Percentiles rank a stretch among this genome's conserved stretches.
These are phyloP conservation scores for Chlorencoelia australis DNA, from an alignment of 2,329 filamentous ascomycete genomes.

Conservation along the genomic window DNA sequence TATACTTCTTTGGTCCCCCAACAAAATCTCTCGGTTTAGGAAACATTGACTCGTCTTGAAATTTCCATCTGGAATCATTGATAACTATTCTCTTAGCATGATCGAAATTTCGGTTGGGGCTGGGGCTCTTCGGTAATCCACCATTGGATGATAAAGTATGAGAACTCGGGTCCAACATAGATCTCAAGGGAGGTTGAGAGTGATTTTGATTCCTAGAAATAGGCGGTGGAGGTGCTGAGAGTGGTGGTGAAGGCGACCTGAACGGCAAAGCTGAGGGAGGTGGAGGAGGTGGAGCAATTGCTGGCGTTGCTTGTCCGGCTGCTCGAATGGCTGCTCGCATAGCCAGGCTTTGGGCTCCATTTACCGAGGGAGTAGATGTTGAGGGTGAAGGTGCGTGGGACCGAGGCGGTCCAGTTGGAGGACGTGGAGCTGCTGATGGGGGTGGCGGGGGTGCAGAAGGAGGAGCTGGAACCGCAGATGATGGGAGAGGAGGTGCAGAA, in stretches of 20 bases:
- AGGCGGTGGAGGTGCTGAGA: constrained; percentile 30
- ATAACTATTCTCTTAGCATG: constrained; percentile 49
- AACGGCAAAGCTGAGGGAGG: constrained; percentile 26
- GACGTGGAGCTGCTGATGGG: constrained; percentile 27
- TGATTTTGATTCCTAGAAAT: constrained; percentile 27
- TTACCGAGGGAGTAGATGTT: constrained; percentile 28
- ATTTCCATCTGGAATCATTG: constrained; percentile 75
- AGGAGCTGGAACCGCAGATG: constrained; percentile 27
- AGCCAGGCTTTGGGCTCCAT: constrained; percentile 30
- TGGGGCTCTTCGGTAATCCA: constrained; percentile 36
- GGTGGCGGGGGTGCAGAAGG: constrained; percentile 26
- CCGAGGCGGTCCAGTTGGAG: constrained; percentile 27
- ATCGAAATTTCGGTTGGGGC: constrained; percentile 33
- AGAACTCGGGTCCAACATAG: constrained; percentile 63
- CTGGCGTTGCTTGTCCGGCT: constrained; percentile 33
- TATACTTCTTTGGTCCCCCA: constrained; percentile 67
- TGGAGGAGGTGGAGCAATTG: constrained; percentile 29
- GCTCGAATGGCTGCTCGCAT: constrained; percentile 36
- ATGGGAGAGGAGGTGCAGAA: constrained; percentile 25
- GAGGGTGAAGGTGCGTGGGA: constrained; percentile 25
- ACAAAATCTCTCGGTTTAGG: constrained; percentile 77
- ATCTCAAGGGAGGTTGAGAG: constrained; percentile 38
- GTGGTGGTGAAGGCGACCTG: constrained; percentile 30
- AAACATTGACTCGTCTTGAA: constrained; percentile 70
- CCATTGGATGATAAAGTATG: constrained; percentile 66